Evolutionary conservation across 805 yeast genomes (phyloP).

Genomic region (Saccharomycopsis guyanensis): DNA sequence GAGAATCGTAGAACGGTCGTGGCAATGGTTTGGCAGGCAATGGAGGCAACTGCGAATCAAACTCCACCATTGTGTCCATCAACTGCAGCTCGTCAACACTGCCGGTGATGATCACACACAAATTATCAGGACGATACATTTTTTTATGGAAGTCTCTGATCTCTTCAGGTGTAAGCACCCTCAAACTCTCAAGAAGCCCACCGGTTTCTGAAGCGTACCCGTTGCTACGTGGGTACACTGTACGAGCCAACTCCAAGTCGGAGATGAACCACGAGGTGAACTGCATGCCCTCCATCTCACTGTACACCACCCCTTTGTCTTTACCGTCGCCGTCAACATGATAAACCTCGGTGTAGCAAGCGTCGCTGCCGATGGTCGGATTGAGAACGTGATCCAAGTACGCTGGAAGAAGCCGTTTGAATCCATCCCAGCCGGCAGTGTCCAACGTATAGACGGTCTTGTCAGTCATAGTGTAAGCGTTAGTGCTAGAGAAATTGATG

Average conservation of each 20-base stretch:
- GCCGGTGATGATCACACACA: slow-evolving; percentile 81
- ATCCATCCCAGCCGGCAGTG: slow-evolving; percentile 97
- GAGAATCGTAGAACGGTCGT: slow-evolving; percentile 76
- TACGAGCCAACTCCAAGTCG: slow-evolving; percentile 39
- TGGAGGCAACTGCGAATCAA: slow-evolving; percentile 50
- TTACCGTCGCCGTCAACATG: slow-evolving; percentile 86
- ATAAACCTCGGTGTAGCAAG: slow-evolving; percentile 89
- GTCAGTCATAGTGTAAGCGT: slow-evolving; percentile 96
- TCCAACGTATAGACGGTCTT: slow-evolving; percentile 88
- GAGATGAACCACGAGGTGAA: slow-evolving; percentile 64
- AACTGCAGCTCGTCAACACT: slow-evolving; percentile 72
- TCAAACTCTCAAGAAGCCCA: slow-evolving; percentile 71
- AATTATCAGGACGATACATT: slow-evolving; percentile 74
- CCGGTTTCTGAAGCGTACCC: slow-evolving; percentile 95
- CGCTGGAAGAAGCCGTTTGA: slow-evolving; percentile 72
- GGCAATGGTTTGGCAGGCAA: slow-evolving; percentile 31
- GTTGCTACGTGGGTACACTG: slow-evolving; percentile 46
- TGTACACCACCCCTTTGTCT: slow-evolving; percentile 94
- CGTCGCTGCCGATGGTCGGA: slow-evolving; percentile 84
- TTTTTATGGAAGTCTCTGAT: slow-evolving; percentile 68
- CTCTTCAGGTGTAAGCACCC: slow-evolving; percentile 62
- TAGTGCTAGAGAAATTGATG: slow-evolving; percentile 74
- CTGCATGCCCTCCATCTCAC: slow-evolving; percentile 95
- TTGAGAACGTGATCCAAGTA: slow-evolving; percentile 80
- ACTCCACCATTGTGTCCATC: slow-evolving; percentile 45